A percentile compares a stretch with the other conserved stretches of the same genome.
Evolutionary conservation across 345 rosid genomes (phyloP).

Genomic region (Xanthoceras sorbifolium): DNA sequence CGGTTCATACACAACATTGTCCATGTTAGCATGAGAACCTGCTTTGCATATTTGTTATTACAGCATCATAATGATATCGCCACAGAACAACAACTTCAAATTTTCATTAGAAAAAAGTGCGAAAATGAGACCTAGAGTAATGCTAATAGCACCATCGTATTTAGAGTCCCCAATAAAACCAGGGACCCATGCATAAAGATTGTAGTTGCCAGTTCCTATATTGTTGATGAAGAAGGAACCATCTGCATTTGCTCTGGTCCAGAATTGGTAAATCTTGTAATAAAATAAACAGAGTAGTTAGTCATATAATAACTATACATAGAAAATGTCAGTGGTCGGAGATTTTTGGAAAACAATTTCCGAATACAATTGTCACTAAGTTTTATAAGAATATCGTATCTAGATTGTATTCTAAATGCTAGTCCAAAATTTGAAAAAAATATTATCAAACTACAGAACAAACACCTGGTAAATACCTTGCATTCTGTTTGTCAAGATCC

Average conservation of each 20-base stretch:
- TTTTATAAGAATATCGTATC: no score
- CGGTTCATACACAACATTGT: constrained; percentile 53
- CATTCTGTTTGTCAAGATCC: constrained; percentile 94
- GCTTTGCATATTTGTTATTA: neutral
- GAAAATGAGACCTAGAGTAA: constrained; percentile 48
- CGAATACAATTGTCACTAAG: no score
- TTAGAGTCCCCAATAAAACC: constrained; percentile 77
- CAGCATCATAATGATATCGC: neutral
- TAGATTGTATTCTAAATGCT: no score
- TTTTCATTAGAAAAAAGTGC: neutral
- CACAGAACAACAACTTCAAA: neutral
- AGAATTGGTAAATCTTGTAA: constrained; percentile 68
- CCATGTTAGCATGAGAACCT: constrained; percentile 58
- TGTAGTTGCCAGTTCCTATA: constrained; percentile 55
- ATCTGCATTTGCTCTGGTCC: constrained; percentile 58
- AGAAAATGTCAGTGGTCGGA: no score
- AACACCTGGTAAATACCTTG: constrained; percentile 45
- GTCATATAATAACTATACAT: neutral
- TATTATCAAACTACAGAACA: no score
- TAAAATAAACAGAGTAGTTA: neutral
- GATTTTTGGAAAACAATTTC: no score
- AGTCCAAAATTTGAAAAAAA: no score
- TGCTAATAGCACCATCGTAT: constrained; percentile 35
- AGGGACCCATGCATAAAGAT: constrained; percentile 66
- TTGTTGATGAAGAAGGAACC: constrained; percentile 60